Evolutionary conservation across 2,329 filamentous ascomycete species (phyloP).

Genomic region (Endothia cerciana): DNA sequence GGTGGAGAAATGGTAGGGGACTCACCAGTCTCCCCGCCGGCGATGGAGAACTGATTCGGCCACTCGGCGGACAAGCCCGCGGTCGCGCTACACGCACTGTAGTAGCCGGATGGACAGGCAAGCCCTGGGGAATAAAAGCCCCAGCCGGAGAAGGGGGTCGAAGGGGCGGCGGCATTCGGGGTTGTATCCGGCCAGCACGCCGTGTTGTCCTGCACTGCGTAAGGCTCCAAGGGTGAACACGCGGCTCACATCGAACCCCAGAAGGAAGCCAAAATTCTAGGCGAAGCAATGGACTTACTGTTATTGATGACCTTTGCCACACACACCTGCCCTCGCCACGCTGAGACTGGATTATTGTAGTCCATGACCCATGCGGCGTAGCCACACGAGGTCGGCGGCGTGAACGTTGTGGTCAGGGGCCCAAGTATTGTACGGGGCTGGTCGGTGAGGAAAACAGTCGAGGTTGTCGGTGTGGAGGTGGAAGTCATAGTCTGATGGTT

Average conservation of each 20-base stretch:
- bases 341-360: background rate
- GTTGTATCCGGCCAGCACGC: background rate
- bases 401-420: slow-evolving; percentile 13
- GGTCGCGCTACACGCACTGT: too few relatives aligned
- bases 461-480: too few relatives aligned
- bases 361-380: background rate
- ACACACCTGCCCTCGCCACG: too few relatives aligned
- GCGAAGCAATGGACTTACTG: too few relatives aligned
- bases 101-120: background rate
- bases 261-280: background rate
- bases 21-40: too few relatives aligned
- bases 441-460: background rate
- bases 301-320: too few relatives aligned
- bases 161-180: background rate
- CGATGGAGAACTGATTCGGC: too few relatives aligned
- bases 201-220: background rate
- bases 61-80: too few relatives aligned
- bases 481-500: too few relatives aligned
- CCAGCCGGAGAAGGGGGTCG: background rate
- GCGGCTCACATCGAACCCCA: background rate
- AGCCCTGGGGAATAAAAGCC: slow-evolving; percentile 6
- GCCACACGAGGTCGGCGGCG: background rate
- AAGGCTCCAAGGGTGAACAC: background rate
- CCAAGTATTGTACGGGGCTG: background rate
- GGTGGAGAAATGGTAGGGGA: too few relatives aligned